Base-by-base conservation (phyloP, 2,329 filamentous ascomycete genomes). In the Bimuria novae-zelandiae region DNA sequence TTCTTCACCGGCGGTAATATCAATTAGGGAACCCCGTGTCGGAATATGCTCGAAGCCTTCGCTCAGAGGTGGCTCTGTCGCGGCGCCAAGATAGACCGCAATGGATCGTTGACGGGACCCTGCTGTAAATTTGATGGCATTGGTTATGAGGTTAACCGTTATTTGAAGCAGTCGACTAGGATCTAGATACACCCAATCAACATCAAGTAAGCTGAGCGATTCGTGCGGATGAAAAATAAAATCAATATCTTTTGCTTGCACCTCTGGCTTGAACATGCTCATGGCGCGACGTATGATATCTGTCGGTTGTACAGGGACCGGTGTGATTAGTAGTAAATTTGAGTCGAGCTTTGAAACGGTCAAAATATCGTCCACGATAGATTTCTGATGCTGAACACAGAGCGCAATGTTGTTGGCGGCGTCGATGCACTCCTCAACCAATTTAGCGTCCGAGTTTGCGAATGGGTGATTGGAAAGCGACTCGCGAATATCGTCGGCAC, bases 41-140 rank as follows among this genome's bases (percentile, higher is more conserved):
- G 65, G 68, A 11, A 71, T 64, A 41, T 65, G 70, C n/a, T 67
- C 51, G 30, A 67, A 68, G 3, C 52, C 60, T 42, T 59, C 30
- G 33, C 27, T 46, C 21, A 49, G 59, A n/a, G 56, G 48, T n/a
- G 59, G 58, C 2, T 86, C 52, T 1, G 40, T 21, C 3, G 58
- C 57, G 5, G 72, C 75, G 21, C 73, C 69, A 7, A 77, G 56
- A 21, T 66, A 71, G 4, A 79, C 69, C 0, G 62, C 70, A 50
- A 79, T 75, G 6, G 61, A 61, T 3, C 75, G 70, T n/a, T 52
- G 60, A 0, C 64, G 44, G 3, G 64, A 62, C 37, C 69, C 64
- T 29, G 74, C 67, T 0, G 76, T 79, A 56, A 79, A 79, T 49
- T 79, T 79, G 65, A 79, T 77, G 0, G 75, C 72, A 43, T 79